phyloP scores from a whole-genome alignment of 176 grass and related monocot species.

The Carex parvula region DNA sequence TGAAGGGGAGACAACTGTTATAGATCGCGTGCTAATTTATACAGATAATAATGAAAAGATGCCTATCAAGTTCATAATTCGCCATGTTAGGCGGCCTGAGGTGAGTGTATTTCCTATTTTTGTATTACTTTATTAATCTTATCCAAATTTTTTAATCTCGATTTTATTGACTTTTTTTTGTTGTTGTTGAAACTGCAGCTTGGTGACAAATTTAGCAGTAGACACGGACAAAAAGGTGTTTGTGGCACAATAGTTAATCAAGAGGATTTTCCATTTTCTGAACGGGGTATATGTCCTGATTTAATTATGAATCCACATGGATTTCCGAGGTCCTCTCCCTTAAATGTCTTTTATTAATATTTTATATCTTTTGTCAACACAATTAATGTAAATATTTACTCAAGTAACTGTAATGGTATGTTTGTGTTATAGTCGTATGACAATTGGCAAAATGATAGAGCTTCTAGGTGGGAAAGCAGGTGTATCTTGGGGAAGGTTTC shows the following conservation, averaged over 20 bases:
- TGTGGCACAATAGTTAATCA: slow-evolving; percentile 97
- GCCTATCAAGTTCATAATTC: slow-evolving; percentile 85
- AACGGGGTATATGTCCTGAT: slow-evolving; percentile 95
- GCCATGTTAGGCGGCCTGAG: slow-evolving; percentile 86
- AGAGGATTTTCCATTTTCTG: slow-evolving; percentile 94
- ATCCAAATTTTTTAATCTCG: background rate
- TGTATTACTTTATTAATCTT: background rate
- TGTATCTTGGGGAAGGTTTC: slow-evolving; percentile 75
- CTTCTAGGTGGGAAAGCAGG: slow-evolving; percentile 96
- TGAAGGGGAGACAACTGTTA: slow-evolving; percentile 89
- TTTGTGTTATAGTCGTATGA: slow-evolving; percentile 72
- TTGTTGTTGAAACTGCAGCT: slow-evolving; percentile 40
- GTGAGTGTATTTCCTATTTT: slow-evolving; percentile 28
- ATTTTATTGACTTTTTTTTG: slow-evolving; percentile 18
- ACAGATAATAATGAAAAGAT: slow-evolving; percentile 82
- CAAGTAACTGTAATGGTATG: background rate
- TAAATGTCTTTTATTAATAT: slow-evolving; percentile 18
- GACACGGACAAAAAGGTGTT: slow-evolving; percentile 98
- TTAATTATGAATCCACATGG: slow-evolving; percentile 99
- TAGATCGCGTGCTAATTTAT: slow-evolving; percentile 83
- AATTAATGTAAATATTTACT: background rate
- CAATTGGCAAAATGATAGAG: slow-evolving; percentile 99
- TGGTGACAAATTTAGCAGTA: slow-evolving; percentile 99
- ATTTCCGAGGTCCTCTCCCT: slow-evolving; percentile 69
- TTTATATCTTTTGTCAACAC: background rate